Conservation (phyloP, 2,329 filamentous ascomycete species). For the Colletotrichum scovillei region DNA sequence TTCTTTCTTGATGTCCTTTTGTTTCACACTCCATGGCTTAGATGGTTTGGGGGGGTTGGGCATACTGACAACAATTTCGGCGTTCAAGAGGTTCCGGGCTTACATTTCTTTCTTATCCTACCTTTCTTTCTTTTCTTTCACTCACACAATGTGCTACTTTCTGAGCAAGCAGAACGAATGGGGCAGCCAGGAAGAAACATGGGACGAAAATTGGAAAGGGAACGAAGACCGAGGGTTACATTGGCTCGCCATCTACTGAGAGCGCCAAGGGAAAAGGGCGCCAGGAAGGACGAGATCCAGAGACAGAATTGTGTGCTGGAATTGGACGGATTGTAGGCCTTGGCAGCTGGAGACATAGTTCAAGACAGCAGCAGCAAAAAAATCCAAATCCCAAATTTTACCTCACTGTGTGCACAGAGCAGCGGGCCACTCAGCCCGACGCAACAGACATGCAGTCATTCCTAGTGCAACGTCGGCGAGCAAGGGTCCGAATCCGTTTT, state of each 20-base stretch:
- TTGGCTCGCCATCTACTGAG: not conserved
- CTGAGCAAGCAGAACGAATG: not conserved
- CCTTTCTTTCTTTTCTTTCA: not conserved
- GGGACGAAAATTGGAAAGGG: not conserved
- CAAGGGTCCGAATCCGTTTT: not conserved
- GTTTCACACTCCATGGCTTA: not conserved
- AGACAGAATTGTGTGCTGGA: not conserved
- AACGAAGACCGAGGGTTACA: not conserved
- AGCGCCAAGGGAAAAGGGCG: not conserved
- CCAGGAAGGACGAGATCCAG: not conserved
- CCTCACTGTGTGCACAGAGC: not conserved
- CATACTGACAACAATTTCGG: not conserved
- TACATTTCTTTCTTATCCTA: not conserved
- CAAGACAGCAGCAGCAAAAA: not conserved
- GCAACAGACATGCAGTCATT: not conserved
- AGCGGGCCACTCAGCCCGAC: not conserved
- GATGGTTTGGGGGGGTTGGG: not conserved
- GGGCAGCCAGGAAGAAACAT: not conserved
- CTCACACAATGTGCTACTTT: not conserved
- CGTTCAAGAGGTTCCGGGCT: not conserved
- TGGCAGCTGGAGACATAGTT: not conserved
- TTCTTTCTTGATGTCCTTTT: not conserved
- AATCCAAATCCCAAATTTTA: not conserved
- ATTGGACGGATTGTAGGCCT: not conserved
- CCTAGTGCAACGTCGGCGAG: not conserved